Evolutionary conservation across 306 rosid species (phyloP), one percentile per base, ranked within the genome.

Genomic region (Acacia melanoxylon): DNA sequence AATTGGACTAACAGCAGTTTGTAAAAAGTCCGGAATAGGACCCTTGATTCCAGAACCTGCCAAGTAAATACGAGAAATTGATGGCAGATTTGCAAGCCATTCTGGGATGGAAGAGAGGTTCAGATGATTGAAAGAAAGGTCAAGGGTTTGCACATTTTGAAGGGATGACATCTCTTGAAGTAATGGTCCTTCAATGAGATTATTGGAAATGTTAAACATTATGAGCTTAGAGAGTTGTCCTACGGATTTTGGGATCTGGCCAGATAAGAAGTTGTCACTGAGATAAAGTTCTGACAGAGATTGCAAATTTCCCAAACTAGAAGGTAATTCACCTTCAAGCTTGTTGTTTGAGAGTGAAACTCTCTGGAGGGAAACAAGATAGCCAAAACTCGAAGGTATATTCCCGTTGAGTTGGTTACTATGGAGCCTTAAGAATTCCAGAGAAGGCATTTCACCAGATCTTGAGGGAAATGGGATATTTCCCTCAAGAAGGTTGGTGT

Each of bases 41-140:
- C 94, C 94, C 45, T 81, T 84, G 83, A 92, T 87, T 62, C 89
- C 85, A 56, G 91, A 89, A 2, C 89, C 91, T 8, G 94, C 97
- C 17, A 92, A 77, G 88, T 83, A 79, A 25, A 92, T 73, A 29
- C 61, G 42, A 4, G 91, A 86, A 44, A 92, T 75, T 0, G 92
- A 88, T 7, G 91, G 81, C 75, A 90, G 42, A 46, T 82, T 77
- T 19, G 80, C 80, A 27, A 92, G 52, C 89, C 91, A 90, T 67
- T 68, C 48, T 14, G 97, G 91, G 46, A 90, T 82, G 72, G 88
- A 20, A 22, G 83, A 74, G 84, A 90, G 89, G 76, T 76, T 83
- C 62, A 90, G 59, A 84, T 66, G 80, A 85, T 91, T 91, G 85
- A 87, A 90, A 35, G 97, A 92, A 27, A 90, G 89, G 82, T 87